Base-by-base conservation (phyloP, 2,329 filamentous ascomycete genomes). In the Paraconiothyrium brasiliense region DNA sequence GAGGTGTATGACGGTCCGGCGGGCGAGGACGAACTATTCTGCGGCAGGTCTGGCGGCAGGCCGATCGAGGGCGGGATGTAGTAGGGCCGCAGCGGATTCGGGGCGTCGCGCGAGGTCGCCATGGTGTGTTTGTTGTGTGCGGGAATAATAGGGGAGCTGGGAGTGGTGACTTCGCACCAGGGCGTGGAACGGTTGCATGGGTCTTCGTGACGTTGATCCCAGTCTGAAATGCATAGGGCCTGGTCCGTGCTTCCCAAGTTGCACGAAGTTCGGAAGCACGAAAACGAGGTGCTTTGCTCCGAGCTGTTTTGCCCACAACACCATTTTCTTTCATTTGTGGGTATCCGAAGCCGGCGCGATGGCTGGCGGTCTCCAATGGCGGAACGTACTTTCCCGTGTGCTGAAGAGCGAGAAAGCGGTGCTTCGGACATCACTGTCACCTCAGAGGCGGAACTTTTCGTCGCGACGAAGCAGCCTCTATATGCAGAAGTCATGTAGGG, bases 21-120 rank as follows among this genome's bases (percentile, higher is more conserved):
- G 24, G 52, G 58, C 3, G 75, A 46, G 13, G 51, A 59, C 2
- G 75, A 62, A 62, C 73, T 73, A 46, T 74, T 71, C n/a, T 74
- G 63, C 24, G 81, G 73, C 50, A 77, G 70, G 58, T 83, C 82
- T 57, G 83, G 80, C 51, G 85, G 83, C 35, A 87, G 81, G 39
- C 89, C 89, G 63, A 91, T 88, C 5, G 89, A 87, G 3, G 89
- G 89, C 41, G 89, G 89, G 64, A 89, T 88, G 76, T 92, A 91
- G 80, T 92, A 92, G 20, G 89, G 89, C 64, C 89, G 84, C 60
- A 91, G 81, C 60, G 89, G 89, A 70, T 92, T 91, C 22, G 82
- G 83, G 35, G 78, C 76, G 69, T 82, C 81, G 67, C 80, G 77
- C 54, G 80, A 82, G 57, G 81, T 76, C 51, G 80, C 75, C 79